phyloP scores from a whole-genome alignment of 2,329 filamentous ascomycete species.

The Metarhizium guizhouense region DNA sequence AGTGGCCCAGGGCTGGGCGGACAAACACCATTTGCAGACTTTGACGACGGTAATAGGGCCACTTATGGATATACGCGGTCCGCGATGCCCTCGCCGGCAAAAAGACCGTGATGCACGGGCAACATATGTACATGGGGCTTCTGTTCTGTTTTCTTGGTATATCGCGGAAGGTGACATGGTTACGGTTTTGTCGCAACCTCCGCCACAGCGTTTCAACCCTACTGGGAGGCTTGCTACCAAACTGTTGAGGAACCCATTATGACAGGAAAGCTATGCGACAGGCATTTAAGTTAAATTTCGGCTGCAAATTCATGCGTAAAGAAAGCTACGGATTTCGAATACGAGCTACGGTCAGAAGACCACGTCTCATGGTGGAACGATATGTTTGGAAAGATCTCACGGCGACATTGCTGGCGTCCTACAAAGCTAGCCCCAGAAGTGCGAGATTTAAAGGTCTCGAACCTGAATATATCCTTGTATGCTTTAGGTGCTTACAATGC shows the following conservation, averaged over 20 bases:
- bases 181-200: conserved; percentile 10
- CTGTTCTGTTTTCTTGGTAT: conserved; percentile 10
- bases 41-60: conserved; percentile 11
- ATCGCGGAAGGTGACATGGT: conserved; percentile 7
- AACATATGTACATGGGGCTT: conserved; percentile 13
- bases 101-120: neutral
- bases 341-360: neutral
- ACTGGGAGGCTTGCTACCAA: conserved; percentile 8
- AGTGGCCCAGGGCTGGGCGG: conserved; percentile 10
- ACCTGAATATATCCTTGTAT: no score
- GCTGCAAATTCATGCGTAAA: neutral
- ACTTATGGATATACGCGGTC: conserved; percentile 1
- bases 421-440: neutral
- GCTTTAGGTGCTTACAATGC: no score
- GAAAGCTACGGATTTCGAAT: neutral
- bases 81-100: neutral
- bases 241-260: conserved; percentile 11
- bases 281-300: neutral
- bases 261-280: neutral
- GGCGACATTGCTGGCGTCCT: neutral
- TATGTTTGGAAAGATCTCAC: neutral
- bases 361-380: neutral
- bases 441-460: neutral
- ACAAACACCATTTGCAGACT: conserved; percentile 8
- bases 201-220: conserved; percentile 11